phyloP scores from a whole-genome alignment of 768 basidiomycete genomes.

The Agaricus subrufescens region DNA sequence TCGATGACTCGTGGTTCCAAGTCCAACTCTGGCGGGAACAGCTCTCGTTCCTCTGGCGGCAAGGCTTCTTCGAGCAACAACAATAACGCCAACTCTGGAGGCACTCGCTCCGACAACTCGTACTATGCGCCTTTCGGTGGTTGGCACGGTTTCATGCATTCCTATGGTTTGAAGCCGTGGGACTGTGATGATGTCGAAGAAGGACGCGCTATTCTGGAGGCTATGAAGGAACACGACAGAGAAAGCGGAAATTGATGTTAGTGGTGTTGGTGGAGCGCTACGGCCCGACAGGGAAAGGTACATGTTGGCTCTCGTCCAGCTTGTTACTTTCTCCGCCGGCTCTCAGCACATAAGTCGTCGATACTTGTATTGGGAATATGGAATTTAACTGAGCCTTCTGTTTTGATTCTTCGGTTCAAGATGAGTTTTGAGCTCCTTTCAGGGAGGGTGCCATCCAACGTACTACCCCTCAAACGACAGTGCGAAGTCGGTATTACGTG shows the following conservation, averaged over 20 bases:
- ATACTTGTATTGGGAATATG: no score
- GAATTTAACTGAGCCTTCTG: no score
- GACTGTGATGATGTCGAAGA: not conserved
- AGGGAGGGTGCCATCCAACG: no score
- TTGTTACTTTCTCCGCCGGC: no score
- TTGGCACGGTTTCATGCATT: constrained; percentile 13
- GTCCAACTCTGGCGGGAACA: no score
- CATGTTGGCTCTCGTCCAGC: not conserved
- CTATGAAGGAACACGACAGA: not conserved
- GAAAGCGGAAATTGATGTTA: not conserved
- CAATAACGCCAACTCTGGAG: not conserved
- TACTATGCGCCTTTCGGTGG: constrained; percentile 12
- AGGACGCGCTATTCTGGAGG: not conserved
- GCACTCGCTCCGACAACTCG: not conserved
- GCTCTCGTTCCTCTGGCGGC: not conserved
- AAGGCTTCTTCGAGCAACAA: no score
- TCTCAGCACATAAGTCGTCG: no score
- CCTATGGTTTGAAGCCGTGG: constrained; percentile 11
- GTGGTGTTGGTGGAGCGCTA: not conserved
- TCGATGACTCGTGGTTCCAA: no score
- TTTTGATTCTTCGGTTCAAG: no score
- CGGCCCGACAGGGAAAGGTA: not conserved
- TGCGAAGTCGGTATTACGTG: no score
- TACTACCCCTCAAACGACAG: no score
- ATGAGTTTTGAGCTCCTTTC: no score